These are phyloP conservation scores for Huiozyma naganishii DNA, from an alignment of 805 yeast species.

Conservation along the genomic window DNA sequence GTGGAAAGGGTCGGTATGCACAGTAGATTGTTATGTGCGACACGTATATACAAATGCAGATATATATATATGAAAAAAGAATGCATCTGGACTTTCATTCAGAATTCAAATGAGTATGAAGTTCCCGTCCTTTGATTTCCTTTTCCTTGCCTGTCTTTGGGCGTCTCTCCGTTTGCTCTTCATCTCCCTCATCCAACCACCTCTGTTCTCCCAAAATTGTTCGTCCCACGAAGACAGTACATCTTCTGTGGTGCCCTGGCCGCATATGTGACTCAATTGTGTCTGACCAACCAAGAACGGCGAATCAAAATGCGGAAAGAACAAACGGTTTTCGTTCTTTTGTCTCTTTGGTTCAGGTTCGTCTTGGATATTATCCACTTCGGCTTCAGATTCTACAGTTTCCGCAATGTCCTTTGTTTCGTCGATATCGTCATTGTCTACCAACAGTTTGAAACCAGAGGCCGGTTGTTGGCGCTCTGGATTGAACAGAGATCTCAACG, in stretches of 20 bases:
- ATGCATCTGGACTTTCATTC: not conserved
- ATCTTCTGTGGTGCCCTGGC: slow-evolving; percentile 32
- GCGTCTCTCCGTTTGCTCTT: slow-evolving; percentile 70
- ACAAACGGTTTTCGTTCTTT: slow-evolving; percentile 39
- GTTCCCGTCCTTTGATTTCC: slow-evolving; percentile 15
- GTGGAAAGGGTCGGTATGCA: not conserved
- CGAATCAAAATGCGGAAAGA: slow-evolving; percentile 75
- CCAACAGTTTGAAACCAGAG: slow-evolving; percentile 33
- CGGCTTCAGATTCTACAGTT: slow-evolving; percentile 6
- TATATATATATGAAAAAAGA: not conserved
- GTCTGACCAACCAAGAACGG: slow-evolving; percentile 83
- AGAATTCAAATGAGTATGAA: slow-evolving; percentile 2
- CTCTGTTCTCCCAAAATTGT: slow-evolving; percentile 77
- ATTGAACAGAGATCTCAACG: slow-evolving; percentile 49
- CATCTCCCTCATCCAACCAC: slow-evolving; percentile 66
- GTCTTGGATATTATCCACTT: not conserved
- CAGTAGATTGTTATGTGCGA: not conserved
- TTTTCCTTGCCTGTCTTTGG: slow-evolving; percentile 43
- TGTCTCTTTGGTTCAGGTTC: slow-evolving; percentile 17
- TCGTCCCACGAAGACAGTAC: slow-evolving; percentile 46
- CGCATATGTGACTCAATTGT: slow-evolving; percentile 37
- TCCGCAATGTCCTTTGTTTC: slow-evolving; percentile 26
- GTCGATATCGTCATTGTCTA: slow-evolving; percentile 39
- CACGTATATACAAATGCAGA: not conserved
- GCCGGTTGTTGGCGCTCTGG: slow-evolving; percentile 16